Percentiles rank a stretch among this genome's conserved stretches.
Evolutionary conservation across 1,284 basidiomycete species (phyloP).

Genomic region (Hemileia vastatrix): DNA sequence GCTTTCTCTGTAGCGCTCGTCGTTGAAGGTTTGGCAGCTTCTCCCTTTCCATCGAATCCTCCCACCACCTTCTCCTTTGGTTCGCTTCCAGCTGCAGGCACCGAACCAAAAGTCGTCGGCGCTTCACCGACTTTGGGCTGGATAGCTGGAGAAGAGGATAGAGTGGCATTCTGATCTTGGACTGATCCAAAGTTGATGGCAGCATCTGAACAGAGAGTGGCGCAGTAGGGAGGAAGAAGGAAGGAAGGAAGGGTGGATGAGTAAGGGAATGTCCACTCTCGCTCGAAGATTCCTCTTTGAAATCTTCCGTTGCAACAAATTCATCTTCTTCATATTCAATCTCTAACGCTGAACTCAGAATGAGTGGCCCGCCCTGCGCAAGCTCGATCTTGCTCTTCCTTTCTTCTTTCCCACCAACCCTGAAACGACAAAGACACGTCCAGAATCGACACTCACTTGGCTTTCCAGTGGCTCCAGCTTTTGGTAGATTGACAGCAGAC

Average conservation of each 20-base stretch:
- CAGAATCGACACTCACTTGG: constrained; percentile 21
- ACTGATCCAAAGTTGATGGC: constrained; percentile 47
- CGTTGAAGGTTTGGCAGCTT: neutral
- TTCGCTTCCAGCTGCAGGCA: constrained; percentile 1
- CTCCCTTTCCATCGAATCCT: neutral
- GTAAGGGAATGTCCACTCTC: too few species aligned
- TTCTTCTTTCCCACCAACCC: too few species aligned
- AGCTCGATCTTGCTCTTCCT: neutral
- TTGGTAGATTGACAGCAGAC: constrained; percentile 38
- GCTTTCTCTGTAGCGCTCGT: neutral
- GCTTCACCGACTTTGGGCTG: constrained; percentile 40
- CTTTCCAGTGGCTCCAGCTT: constrained; percentile 26
- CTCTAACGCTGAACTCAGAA: too few species aligned
- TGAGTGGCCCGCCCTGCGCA: too few species aligned
- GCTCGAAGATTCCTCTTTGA: too few species aligned
- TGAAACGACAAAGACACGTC: neutral
- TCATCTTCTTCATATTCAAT: too few species aligned
- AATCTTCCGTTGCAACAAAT: too few species aligned
- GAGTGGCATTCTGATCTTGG: constrained; percentile 43
- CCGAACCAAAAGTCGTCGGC: constrained; percentile 44
- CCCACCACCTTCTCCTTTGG: neutral
- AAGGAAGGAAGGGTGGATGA: too few species aligned
- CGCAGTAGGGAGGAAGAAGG: too few species aligned
- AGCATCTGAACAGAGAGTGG: too few species aligned
- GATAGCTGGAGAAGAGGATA: constrained; percentile 46